Evolutionary conservation across 1,139 yeast genomes (phyloP), one percentile per base, ranked within the genome.

Genomic region (Lodderomyces orthopsilosis): DNA sequence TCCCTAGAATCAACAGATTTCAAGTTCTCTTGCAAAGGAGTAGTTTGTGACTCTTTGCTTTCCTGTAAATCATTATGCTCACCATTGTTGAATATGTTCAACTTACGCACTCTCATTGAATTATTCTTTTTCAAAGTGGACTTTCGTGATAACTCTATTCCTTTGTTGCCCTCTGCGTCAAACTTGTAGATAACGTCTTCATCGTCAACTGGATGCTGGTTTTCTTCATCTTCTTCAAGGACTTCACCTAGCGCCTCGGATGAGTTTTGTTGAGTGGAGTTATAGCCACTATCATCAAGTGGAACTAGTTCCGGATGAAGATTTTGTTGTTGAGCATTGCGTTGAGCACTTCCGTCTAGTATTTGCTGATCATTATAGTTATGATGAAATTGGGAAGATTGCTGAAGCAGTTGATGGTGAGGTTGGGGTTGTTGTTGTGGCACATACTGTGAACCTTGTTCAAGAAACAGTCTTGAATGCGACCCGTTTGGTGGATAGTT

Each of bases 31-130:
- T 40, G 44, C 5, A 32, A 32, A 5, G 49, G 45, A 24, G 42
- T 41, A 9, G 41, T 30, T 10, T 46, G 49, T 7, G 46, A 45
- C n/a, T 42, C 41, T 32, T 43, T 43, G 23, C 46, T 37, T 22
- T 12, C 28, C 21, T 23, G 41, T 21, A 18, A 34, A 21, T 14
- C 9, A 9, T 27, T 30, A 5, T 8, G 34, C 34, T 15, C 34
- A 19, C 51, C 49, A 21, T 52, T 54, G 43, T 52, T 61, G 50
- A 70, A 71, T 28, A 73, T 56, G 45, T 72, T 66, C 38, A 73
- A 58, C 46, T 70, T 72, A n/a, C 77, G 56, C 33, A 73, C 65
- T 41, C 73, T 63, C 67, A 68, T 65, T 6, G 77, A 71, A 47
- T 70, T 69, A 23, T 70, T 59, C 46, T 69, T 68, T 46, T 65